These are phyloP conservation scores for Exophiala sp. DNA, from an alignment of 2,329 filamentous ascomycete species.

Conservation along the genomic window DNA sequence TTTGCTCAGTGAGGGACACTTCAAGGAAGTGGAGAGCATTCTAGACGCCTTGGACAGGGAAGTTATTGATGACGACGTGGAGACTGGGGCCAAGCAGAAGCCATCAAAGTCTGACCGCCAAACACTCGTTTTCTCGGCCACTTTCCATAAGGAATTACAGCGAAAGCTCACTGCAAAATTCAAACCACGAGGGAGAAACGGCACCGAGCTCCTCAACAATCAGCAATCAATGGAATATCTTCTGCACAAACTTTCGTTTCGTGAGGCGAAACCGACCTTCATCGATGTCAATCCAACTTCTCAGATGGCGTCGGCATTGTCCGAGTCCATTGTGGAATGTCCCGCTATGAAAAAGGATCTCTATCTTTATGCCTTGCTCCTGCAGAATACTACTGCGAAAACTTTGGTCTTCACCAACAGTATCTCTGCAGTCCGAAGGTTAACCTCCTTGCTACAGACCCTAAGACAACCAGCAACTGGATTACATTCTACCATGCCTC, in stretches of 20 bases:
- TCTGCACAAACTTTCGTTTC: slow-evolving; percentile 81
- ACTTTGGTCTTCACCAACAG: slow-evolving; percentile 94
- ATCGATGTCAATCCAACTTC: slow-evolving; percentile 84
- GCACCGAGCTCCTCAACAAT: slow-evolving; percentile 51
- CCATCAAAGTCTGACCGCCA: slow-evolving; percentile 53
- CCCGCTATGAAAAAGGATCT: slow-evolving; percentile 93
- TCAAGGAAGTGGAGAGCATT: slow-evolving; percentile 89
- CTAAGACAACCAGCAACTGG: slow-evolving; percentile 66
- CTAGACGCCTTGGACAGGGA: slow-evolving; percentile 69
- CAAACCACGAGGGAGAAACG: slow-evolving; percentile 41
- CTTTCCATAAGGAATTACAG: slow-evolving; percentile 85
- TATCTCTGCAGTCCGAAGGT: slow-evolving; percentile 80
- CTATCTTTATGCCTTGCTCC: slow-evolving; percentile 80
- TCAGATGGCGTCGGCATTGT: slow-evolving; percentile 80
- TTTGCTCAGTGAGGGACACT: slow-evolving; percentile 84
- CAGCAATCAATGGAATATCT: slow-evolving; percentile 89
- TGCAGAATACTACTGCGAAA: slow-evolving; percentile 66
- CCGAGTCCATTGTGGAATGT: slow-evolving; percentile 88
- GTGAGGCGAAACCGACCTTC: slow-evolving; percentile 76
- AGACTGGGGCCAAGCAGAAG: slow-evolving; percentile 33
- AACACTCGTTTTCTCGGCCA: slow-evolving; percentile 93
- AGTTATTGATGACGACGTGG: slow-evolving; percentile 46
- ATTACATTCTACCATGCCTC: slow-evolving; percentile 88
- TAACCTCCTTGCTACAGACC: slow-evolving; percentile 77
- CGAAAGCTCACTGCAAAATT: slow-evolving; percentile 77